These are phyloP conservation scores for Podila verticillata DNA, from an alignment of 192 early-diverging fungal species.

Conservation along the genomic window DNA sequence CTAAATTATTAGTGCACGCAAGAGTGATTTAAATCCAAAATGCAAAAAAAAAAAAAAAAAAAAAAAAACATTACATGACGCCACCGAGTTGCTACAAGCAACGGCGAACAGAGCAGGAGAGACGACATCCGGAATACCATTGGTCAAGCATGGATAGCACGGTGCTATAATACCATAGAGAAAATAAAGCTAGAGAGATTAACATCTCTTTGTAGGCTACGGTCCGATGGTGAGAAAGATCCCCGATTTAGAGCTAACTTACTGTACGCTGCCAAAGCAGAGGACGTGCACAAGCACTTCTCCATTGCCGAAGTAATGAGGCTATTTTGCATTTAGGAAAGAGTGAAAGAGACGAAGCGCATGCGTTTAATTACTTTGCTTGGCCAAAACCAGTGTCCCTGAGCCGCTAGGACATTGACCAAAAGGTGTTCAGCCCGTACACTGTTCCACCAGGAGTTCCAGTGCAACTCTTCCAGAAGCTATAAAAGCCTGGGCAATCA, in stretches of 20 bases:
- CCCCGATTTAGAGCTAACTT: neutral
- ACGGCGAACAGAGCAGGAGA: too few species aligned
- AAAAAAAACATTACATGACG: too few species aligned
- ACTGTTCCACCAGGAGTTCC: slow-evolving; percentile 1
- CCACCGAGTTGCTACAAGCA: too few species aligned
- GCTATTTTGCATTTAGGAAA: slow-evolving; percentile 4
- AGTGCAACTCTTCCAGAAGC: neutral
- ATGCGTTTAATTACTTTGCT: neutral
- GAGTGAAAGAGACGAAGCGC: neutral
- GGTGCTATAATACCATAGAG: too few species aligned
- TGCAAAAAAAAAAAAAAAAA: too few species aligned
- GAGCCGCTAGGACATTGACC: neutral
- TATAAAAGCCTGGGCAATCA: neutral
- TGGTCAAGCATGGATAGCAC: too few species aligned
- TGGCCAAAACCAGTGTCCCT: slow-evolving; percentile 1
- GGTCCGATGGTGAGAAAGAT: too few species aligned
- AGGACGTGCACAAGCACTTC: neutral
- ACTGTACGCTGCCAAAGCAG: neutral
- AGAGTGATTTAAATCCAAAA: too few species aligned
- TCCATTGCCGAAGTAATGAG: neutral
- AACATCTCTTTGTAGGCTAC: too few species aligned
- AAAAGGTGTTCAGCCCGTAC: neutral
- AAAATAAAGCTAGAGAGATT: too few species aligned
- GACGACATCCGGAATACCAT: too few species aligned
- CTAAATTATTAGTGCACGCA: too few species aligned